Percentiles rank a stretch among this genome's conserved stretches.
phyloP scores from a whole-genome alignment of 1,139 yeast species.

The Yamadazyma songkhlaensis region DNA sequence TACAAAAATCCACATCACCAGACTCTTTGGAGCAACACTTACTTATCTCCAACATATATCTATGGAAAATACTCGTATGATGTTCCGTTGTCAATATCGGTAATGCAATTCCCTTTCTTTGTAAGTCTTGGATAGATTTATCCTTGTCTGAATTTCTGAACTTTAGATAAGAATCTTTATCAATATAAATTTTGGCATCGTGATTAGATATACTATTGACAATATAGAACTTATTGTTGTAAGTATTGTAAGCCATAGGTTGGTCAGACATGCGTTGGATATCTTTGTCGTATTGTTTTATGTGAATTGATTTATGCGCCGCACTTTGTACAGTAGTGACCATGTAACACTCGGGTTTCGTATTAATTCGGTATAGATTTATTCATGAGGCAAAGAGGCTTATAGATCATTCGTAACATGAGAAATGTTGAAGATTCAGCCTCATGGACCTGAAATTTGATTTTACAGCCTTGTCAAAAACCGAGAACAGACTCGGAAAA shows the following conservation, averaged over 20 bases:
- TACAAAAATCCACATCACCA: constrained; percentile 1
- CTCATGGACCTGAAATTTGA: too few species aligned
- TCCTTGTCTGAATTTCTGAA: constrained; percentile 1
- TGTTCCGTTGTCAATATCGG: constrained; percentile 2
- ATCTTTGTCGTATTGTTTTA: too few species aligned
- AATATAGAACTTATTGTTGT: constrained; percentile 4
- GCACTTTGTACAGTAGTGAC: too few species aligned
- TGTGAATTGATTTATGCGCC: too few species aligned
- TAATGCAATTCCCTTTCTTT: neutral
- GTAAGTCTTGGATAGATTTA: constrained; percentile 1
- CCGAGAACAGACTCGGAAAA: too few species aligned
- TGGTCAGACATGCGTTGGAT: too few species aligned
- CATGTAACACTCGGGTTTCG: too few species aligned
- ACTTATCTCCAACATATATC: neutral
- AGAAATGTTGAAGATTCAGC: too few species aligned
- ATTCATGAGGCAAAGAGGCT: too few species aligned
- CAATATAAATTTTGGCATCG: neutral
- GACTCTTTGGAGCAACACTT: neutral
- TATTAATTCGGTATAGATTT: too few species aligned
- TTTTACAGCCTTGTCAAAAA: too few species aligned
- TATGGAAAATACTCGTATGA: neutral
- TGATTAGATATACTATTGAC: neutral
- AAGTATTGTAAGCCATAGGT: constrained; percentile 2
- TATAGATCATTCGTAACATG: too few species aligned
- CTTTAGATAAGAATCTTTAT: constrained; percentile 3